Conservation (phyloP, 768 basidiomycete species). For the Lyophyllum atratum region DNA sequence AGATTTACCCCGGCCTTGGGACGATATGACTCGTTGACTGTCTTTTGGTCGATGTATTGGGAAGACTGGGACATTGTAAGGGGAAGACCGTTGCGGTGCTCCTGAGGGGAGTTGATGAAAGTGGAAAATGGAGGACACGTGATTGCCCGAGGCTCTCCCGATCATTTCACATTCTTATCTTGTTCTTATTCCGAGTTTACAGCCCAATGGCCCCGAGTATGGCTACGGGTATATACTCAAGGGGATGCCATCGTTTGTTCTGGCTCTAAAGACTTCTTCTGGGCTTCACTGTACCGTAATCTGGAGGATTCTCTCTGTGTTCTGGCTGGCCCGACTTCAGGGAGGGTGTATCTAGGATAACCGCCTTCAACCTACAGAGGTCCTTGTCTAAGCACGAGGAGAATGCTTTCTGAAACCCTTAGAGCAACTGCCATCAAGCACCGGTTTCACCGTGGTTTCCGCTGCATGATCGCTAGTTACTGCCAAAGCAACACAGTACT, state of each 20-base stretch:
- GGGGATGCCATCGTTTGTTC: not conserved
- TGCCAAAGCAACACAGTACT: not conserved
- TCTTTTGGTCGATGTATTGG: slow-evolving; percentile 46
- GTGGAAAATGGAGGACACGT: slow-evolving; percentile 10
- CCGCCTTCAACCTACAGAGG: not conserved
- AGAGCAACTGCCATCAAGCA: slow-evolving; percentile 2
- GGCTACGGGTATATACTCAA: not conserved
- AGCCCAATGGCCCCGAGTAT: not conserved
- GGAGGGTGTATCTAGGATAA: too few relatives aligned
- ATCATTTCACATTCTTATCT: not conserved
- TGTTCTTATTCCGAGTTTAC: too few relatives aligned
- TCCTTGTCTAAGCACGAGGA: not conserved
- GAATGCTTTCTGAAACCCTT: not conserved
- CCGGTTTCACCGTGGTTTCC: slow-evolving; percentile 3
- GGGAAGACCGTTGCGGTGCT: not conserved
- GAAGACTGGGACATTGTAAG: slow-evolving; percentile 17
- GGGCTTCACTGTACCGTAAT: not conserved
- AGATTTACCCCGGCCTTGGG: slow-evolving; percentile 51
- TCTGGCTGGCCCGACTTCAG: not conserved
- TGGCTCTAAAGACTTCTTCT: not conserved
- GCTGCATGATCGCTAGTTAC: slow-evolving; percentile 4
- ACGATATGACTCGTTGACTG: slow-evolving; percentile 49
- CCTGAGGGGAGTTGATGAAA: not conserved
- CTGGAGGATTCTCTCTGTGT: not conserved
- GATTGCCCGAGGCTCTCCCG: not conserved